These are phyloP conservation scores for Ceratopteris richardii DNA, from an alignment of 75 land plant genomes.

Conservation along the genomic window DNA sequence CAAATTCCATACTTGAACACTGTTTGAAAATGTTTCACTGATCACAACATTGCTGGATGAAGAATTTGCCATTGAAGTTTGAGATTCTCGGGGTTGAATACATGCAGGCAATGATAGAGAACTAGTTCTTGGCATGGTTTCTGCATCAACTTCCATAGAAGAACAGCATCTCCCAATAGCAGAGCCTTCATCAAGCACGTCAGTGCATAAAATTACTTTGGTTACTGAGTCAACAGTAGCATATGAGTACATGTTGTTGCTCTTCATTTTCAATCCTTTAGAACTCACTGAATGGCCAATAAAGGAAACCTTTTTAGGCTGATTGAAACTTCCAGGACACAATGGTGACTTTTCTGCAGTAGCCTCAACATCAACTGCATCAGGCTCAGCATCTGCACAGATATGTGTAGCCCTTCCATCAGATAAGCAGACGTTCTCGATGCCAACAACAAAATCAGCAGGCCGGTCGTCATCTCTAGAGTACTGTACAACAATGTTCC, in stretches of 20 bases:
- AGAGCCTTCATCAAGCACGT: conserved; percentile 59
- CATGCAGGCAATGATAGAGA: conserved; percentile 11
- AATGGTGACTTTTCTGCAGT: background rate
- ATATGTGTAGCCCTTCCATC: background rate
- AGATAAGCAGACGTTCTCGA: background rate
- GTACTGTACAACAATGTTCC: background rate
- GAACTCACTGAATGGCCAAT: background rate
- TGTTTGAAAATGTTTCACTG: conserved; percentile 5
- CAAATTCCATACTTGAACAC: background rate
- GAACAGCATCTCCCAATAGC: conserved; percentile 54
- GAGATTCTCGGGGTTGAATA: conserved; percentile 9
- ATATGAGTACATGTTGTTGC: background rate
- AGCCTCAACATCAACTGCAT: background rate
- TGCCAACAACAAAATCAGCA: background rate
- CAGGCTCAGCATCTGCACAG: background rate
- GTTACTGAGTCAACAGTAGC: conserved; percentile 13
- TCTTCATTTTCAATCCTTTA: background rate
- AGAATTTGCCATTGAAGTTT: conserved; percentile 16
- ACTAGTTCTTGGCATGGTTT: conserved; percentile 12
- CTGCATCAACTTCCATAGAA: conserved; percentile 45
- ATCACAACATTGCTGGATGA: conserved; percentile 17
- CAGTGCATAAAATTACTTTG: conserved; percentile 8
- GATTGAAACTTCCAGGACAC: background rate
- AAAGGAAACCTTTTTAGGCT: background rate
- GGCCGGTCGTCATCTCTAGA: no score